phyloP scores from a whole-genome alignment of 768 basidiomycete species.

The Ephemerocybe angulata region DNA sequence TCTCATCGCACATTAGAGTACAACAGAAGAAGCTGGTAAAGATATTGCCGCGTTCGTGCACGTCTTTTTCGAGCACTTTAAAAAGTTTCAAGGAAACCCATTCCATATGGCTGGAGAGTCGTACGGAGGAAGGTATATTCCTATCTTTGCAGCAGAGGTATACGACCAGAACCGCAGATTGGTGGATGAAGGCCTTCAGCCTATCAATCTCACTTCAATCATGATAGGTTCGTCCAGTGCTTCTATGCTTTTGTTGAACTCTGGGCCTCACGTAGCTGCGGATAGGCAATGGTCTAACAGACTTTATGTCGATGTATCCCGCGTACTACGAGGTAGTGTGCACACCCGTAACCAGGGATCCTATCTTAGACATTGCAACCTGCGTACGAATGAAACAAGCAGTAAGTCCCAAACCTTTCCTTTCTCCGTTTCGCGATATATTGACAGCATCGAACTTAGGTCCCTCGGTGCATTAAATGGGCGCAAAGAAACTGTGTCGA shows the following conservation, averaged over 20 bases:
- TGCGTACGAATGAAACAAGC: slow-evolving; percentile 60
- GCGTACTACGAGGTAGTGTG: slow-evolving; percentile 27
- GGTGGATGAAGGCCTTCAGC: slow-evolving; percentile 42
- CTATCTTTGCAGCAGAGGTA: slow-evolving; percentile 71
- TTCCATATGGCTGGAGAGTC: slow-evolving; percentile 74
- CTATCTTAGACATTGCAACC: slow-evolving; percentile 43
- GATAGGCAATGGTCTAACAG: neutral
- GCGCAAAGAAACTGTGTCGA: slow-evolving; percentile 57
- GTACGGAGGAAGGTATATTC: slow-evolving; percentile 70
- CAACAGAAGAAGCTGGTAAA: slow-evolving; percentile 61
- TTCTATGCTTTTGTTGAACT: neutral
- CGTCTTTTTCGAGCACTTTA: slow-evolving; percentile 73
- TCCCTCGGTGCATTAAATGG: slow-evolving; percentile 61
- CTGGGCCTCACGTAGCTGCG: neutral
- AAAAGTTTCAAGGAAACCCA: slow-evolving; percentile 59
- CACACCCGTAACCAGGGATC: slow-evolving; percentile 44
- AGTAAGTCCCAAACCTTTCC: slow-evolving; percentile 30
- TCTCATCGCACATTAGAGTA: slow-evolving; percentile 41
- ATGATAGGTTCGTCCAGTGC: slow-evolving; percentile 50
- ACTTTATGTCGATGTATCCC: neutral
- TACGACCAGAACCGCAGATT: slow-evolving; percentile 65
- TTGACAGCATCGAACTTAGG: slow-evolving; percentile 27
- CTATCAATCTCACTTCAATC: slow-evolving; percentile 65
- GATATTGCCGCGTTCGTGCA: slow-evolving; percentile 69
- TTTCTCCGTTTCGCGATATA: neutral